Evolutionary conservation across 495 filamentous ascomycete genomes (phyloP).

Genomic region (Hyaloscypha hepaticicola): DNA sequence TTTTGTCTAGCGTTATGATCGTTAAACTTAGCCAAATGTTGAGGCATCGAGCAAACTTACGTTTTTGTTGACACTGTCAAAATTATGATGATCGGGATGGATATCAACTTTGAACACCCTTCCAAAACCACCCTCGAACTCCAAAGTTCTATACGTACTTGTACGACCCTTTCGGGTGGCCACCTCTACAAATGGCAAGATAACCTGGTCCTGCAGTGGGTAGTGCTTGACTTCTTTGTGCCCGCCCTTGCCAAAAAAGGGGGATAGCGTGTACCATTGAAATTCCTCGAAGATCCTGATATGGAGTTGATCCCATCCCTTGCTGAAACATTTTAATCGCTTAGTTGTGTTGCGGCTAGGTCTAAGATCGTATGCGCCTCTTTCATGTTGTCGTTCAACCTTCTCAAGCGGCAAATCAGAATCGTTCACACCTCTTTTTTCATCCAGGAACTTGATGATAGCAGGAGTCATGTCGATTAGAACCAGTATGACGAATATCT

Average conservation of each 20-base stretch:
- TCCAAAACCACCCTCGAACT: constrained; percentile 19
- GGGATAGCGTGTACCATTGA: constrained; percentile 13
- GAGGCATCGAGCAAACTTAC: background rate
- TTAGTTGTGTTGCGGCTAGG: background rate
- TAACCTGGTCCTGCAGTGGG: background rate
- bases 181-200: constrained; percentile 7
- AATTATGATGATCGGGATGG: constrained; percentile 17
- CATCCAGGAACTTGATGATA: constrained; percentile 20
- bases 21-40: background rate
- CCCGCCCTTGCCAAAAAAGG: constrained; percentile 4
- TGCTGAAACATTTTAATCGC: constrained; percentile 1
- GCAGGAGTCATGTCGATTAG: constrained; percentile 4
- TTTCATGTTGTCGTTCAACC: background rate
- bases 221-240: constrained; percentile 6
- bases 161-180: background rate
- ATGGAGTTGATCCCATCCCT: background rate
- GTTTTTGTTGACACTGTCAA: background rate
- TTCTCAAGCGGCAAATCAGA: constrained; percentile 14
- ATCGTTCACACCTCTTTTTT: constrained; percentile 13
- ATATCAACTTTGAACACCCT: constrained; percentile 17
- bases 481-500: constrained; percentile 23
- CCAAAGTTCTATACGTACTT: background rate
- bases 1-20: background rate
- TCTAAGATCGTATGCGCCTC: background rate
- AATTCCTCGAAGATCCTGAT: constrained; percentile 4